These are phyloP conservation scores for Rhizodiscina lignyota DNA, from an alignment of 495 filamentous ascomycete species.

Conservation along the genomic window DNA sequence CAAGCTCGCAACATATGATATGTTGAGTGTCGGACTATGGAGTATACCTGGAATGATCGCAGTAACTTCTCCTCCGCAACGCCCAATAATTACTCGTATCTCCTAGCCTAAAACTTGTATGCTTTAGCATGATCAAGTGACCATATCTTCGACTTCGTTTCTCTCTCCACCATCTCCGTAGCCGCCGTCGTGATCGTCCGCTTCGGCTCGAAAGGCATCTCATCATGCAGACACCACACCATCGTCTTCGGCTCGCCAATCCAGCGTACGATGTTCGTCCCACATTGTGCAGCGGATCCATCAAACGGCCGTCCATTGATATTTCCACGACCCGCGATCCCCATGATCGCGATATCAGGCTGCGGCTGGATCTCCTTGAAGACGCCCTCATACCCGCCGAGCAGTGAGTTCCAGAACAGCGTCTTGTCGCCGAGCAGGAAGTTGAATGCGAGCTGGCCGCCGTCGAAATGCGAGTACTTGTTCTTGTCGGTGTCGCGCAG, in stretches of 20 bases:
- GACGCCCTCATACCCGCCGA: background rate
- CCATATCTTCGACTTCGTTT: background rate
- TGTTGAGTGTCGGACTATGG: too few relatives aligned
- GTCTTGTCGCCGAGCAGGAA: background rate
- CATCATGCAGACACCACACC: slow-evolving; percentile 3
- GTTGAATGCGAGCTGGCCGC: background rate
- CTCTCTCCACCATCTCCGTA: slow-evolving; percentile 2
- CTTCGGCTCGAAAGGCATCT: background rate
- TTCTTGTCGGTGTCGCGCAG: background rate
- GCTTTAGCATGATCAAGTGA: slow-evolving; percentile 1
- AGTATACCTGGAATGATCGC: too few relatives aligned
- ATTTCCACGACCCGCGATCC: slow-evolving; percentile 2
- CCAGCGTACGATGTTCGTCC: background rate
- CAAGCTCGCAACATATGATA: too few relatives aligned
- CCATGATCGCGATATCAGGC: background rate
- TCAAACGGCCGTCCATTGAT: slow-evolving; percentile 2
- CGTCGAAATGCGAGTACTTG: background rate
- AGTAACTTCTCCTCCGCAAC: too few relatives aligned
- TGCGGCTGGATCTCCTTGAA: background rate
- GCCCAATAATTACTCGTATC: too few relatives aligned
- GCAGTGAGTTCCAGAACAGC: background rate
- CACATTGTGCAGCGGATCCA: slow-evolving; percentile 2
- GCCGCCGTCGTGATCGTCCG: slow-evolving; percentile 1
- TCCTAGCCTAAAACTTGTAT: background rate
- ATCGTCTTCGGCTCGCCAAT: slow-evolving; percentile 1